Base-by-base conservation (phyloP, 495 filamentous ascomycete genomes). In the Xylaria acuta region DNA sequence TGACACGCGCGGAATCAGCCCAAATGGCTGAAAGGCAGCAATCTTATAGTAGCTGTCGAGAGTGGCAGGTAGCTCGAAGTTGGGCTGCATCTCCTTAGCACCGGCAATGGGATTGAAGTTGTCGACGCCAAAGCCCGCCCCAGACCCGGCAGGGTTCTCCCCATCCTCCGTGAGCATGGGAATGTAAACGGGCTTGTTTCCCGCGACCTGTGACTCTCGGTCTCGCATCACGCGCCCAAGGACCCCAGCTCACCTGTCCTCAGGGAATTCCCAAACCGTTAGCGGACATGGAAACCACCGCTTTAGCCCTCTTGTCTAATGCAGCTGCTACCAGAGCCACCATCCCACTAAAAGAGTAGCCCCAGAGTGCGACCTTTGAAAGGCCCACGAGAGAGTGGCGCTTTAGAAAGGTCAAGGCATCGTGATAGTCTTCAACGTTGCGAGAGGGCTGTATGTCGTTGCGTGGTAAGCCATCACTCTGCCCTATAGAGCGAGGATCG, bases 341-440 rank as follows among this genome's bases (percentile, higher is more conserved):
- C 5, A 32, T 53, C 20, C 49, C 83, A 7, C 77, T 81, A 64
- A 84, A 76, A 6, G 88, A 86, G 41, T 87, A 77, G 2, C 84
- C 83, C 79, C 84, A 90, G 78, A 89, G 86, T 0, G 32, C 36
- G 5, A 87, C 74, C 8, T 85, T 80, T 0, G n/a, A 1, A 4
- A 71, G 11, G 56, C 85, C 80, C 9, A 85, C 81, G 22, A 45
- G 64, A 0, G 82, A 73, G 27, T 30, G 3, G 72, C 76, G 5
- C 38, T 72, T 4, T 43, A 47, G 12, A 83, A 73, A 84, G 16
- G 75, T 84, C 20, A 82, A 43, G 11, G 80, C 79, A 72, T 86
- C 85, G 30, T 74, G 79, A 40, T 79, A 78, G 65, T 87, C 84
- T 45, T 76, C 75, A 1, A 75, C 74, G 59, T 78, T 74, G 56